Evolutionary conservation across 805 yeast species (phyloP).

Genomic region (Debaryomyces hansenii): DNA sequence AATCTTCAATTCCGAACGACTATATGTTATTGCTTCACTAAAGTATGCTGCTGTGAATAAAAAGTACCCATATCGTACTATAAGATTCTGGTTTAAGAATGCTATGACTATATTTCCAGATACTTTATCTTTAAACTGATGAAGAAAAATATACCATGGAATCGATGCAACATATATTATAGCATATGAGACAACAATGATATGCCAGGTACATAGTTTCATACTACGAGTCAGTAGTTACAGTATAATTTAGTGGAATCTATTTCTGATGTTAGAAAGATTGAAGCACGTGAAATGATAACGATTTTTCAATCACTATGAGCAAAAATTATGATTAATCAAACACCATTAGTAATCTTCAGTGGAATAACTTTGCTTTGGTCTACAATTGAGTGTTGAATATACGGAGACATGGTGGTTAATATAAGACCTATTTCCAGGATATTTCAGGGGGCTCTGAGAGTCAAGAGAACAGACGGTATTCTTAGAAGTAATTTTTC

Average conservation of each 20-base stretch:
- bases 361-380: too few relatives aligned
- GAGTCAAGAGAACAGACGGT: too few relatives aligned
- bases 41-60: slow-evolving; percentile 26
- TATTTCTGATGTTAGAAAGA: too few relatives aligned
- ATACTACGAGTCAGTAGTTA: neutral
- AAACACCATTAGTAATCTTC: neutral
- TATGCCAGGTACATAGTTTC: neutral
- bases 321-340: slow-evolving; percentile 2
- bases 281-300: slow-evolving; percentile 5
- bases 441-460: too few relatives aligned
- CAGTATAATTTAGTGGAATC: too few relatives aligned
- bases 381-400: too few relatives aligned
- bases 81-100: slow-evolving; percentile 20
- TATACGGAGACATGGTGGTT: too few relatives aligned
- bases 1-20: slow-evolving; percentile 1
- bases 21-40: slow-evolving; percentile 8
- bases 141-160: slow-evolving; percentile 18
- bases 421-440: too few relatives aligned
- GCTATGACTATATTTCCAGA: slow-evolving; percentile 10
- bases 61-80: slow-evolving; percentile 27
- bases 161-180: slow-evolving; percentile 19
- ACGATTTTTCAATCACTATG: neutral
- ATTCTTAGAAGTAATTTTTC: slow-evolving; percentile 1
- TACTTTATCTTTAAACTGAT: slow-evolving; percentile 11
- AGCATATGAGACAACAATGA: slow-evolving; percentile 2